These are phyloP conservation scores for Chaetomiaceae sp. DNA, from an alignment of 2,329 filamentous ascomycete species.

Conservation along the genomic window DNA sequence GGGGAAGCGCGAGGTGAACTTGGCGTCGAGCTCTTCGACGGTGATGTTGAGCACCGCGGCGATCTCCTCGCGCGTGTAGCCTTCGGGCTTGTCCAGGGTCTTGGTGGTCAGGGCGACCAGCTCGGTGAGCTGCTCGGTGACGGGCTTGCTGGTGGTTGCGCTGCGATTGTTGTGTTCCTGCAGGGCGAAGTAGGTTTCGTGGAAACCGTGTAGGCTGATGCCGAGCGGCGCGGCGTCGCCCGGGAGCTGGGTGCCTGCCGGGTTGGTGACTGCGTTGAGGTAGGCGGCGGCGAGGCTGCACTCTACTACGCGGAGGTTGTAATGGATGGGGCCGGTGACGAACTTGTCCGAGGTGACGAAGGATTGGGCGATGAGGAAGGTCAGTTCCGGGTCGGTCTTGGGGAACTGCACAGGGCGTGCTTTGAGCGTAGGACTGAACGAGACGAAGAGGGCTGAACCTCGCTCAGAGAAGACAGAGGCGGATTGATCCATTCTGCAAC, in stretches of 20 bases:
- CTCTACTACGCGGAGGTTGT: slow-evolving; percentile 95
- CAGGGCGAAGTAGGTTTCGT: slow-evolving; percentile 70
- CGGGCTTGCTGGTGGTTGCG: slow-evolving; percentile 27
- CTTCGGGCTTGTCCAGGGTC: slow-evolving; percentile 71
- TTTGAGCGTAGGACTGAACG: slow-evolving; percentile 74
- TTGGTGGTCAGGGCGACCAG: slow-evolving; percentile 66
- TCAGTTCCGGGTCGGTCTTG: slow-evolving; percentile 73
- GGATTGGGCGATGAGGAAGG: slow-evolving; percentile 90
- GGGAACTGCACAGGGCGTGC: slow-evolving; percentile 80
- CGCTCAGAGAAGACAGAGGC: slow-evolving; percentile 89
- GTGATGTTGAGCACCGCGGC: slow-evolving; percentile 65
- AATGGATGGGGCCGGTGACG: slow-evolving; percentile 86
- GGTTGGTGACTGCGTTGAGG: slow-evolving; percentile 56
- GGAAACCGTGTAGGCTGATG: slow-evolving; percentile 79
- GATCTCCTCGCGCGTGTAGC: slow-evolving; percentile 86
- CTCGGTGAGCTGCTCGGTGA: slow-evolving; percentile 64
- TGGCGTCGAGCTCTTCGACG: slow-evolving; percentile 66
- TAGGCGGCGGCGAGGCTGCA: slow-evolving; percentile 80
- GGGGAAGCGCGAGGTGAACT: slow-evolving; percentile 83
- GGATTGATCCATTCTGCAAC: slow-evolving; percentile 83
- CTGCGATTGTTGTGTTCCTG: slow-evolving; percentile 39
- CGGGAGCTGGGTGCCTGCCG: slow-evolving; percentile 58
- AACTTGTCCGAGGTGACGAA: slow-evolving; percentile 95
- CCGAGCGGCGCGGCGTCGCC: slow-evolving; percentile 78
- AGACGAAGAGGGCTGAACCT: slow-evolving; percentile 83